Percentiles rank a stretch among this genome's conserved stretches.
These are phyloP conservation scores for Porodaedalea pini DNA, from an alignment of 1,284 basidiomycete species.

Conservation along the genomic window DNA sequence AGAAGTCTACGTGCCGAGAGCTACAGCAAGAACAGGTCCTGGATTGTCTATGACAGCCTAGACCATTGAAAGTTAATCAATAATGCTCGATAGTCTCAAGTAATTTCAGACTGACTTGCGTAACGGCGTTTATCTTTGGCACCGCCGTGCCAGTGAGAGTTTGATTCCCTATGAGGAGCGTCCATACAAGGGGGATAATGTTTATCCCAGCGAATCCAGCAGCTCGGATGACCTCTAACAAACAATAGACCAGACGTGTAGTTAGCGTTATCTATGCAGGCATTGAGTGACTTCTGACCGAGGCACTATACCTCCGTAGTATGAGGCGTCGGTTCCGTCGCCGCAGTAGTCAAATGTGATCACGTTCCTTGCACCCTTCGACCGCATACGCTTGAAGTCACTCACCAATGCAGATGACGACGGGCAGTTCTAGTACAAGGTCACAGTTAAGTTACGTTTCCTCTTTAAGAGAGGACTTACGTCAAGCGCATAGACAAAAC, in stretches of 20 bases:
- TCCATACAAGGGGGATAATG: slow-evolving; percentile 21
- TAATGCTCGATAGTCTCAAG: background rate
- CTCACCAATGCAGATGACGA: background rate
- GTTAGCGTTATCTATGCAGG: background rate
- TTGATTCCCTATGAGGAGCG: slow-evolving; percentile 15
- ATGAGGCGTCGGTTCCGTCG: slow-evolving; percentile 15
- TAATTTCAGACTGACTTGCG: slow-evolving; percentile 8
- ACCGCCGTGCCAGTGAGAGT: slow-evolving; percentile 12
- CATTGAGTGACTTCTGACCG: no score
- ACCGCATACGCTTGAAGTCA: slow-evolving; percentile 17
- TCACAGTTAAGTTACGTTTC: no score
- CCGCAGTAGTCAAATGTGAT: slow-evolving; percentile 22
- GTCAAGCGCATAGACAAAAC: slow-evolving; percentile 17
- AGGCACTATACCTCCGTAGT: slow-evolving; percentile 20
- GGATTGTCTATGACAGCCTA: slow-evolving; percentile 21
- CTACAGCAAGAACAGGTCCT: slow-evolving; percentile 20
- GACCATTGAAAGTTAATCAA: background rate
- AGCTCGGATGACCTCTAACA: slow-evolving; percentile 19
- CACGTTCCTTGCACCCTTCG: slow-evolving; percentile 18
- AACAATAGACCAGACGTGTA: background rate
- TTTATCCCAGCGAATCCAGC: slow-evolving; percentile 17
- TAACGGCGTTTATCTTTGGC: slow-evolving; percentile 20
- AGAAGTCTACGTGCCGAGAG: slow-evolving; percentile 12
- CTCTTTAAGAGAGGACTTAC: slow-evolving; percentile 8
- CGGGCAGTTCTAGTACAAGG: slow-evolving; percentile 15